Evolutionary conservation across 192 early-diverging fungal genomes (phyloP), one percentile per base, ranked within the genome.

Genomic region (Neocallimastix lanati): DNA sequence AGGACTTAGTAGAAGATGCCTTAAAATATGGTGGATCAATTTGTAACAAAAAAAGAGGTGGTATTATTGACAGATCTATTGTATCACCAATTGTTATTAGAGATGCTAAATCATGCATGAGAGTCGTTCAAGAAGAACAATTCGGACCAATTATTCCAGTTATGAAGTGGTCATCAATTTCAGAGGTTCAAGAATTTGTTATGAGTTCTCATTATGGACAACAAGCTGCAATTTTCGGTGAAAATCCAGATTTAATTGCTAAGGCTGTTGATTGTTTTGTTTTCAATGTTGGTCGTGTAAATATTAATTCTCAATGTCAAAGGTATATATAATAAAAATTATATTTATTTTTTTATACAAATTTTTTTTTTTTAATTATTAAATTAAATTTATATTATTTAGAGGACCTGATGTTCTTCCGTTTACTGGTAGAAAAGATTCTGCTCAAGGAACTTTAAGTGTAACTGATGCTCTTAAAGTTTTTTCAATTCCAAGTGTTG

Each of bases 271-370:
- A 79, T 76, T 76, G 79, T n/a, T 36, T 79, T 13, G 38, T 58
- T 28, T 30, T 27, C 38, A 38, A 79, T 29, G 79, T 79, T 76
- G 79, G 38, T 25, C 28, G 79, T 29, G 79, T 79, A 15, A 79
- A 79, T 76, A 29, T 79, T 7, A 79, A 79, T 36, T 29, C 79
- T 25, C 79, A 79, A 36, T 79, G 79, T 76, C 79, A 79, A 76
- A 30, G 50, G 50, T 67, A 67, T n/a, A n/a, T n/a, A n/a, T n/a
- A n/a, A n/a, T n/a, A n/a, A n/a, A n/a, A n/a, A n/a, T n/a, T n/a
- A n/a, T n/a, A n/a, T n/a, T n/a, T n/a, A n/a, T n/a, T n/a, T n/a
- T n/a, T n/a, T n/a, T n/a, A n/a, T n/a, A n/a, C n/a, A n/a, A n/a
- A n/a, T n/a, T n/a, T n/a, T n/a, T n/a, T n/a, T n/a, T n/a, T n/a